Base-by-base conservation (phyloP, 164 flowering plant species). In the Tetrastigma voinierianum region DNA sequence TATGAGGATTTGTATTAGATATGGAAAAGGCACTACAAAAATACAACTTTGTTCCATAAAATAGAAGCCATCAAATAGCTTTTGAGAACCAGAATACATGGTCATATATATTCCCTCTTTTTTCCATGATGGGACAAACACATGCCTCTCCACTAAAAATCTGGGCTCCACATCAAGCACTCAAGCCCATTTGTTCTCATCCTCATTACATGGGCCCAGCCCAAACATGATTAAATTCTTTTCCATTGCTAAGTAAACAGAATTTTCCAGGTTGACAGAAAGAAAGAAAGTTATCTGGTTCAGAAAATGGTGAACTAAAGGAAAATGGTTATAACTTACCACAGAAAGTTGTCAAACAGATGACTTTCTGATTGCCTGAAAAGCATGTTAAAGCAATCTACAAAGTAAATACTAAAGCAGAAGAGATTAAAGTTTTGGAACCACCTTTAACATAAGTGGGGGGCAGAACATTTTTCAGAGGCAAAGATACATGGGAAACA, bases 121-220 rank as follows among this genome's bases (percentile, higher is more conserved):
- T 71, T 47, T 61, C 7, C n/a, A 43, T 54, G 68, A 62, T 68
- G 69, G 63, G 69, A 65, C 68, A 64, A 40, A 66, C 70, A 70
- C 74, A 51, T 60, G 61, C 52, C 62, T 60, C 46, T 45, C 78
- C 81, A 77, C 81, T 72, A 64, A 32, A 32, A 53, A 0, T 23
- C 47, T 65, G 73, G 73, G 62, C 43, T 75, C 72, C 61, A 57
- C 49, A 23, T 57, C 17, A 32, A 64, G 19, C 68, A 67, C 61
- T 66, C 16, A 62, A 57, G 48, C 58, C 74, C 69, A 55, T 64
- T 46, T 16, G 45, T 65, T 69, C n/a, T 73, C 60, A 21, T 54
- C 7, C 51, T 47, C 17, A 8, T 12, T 4, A 21, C 44, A 49
- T 18, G 69, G 71, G 32, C 57, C 56, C 62, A 47, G 18, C 12